These are phyloP conservation scores for Aspergillus alliaceus DNA, from an alignment of 2,329 filamentous ascomycete genomes.

Conservation along the genomic window DNA sequence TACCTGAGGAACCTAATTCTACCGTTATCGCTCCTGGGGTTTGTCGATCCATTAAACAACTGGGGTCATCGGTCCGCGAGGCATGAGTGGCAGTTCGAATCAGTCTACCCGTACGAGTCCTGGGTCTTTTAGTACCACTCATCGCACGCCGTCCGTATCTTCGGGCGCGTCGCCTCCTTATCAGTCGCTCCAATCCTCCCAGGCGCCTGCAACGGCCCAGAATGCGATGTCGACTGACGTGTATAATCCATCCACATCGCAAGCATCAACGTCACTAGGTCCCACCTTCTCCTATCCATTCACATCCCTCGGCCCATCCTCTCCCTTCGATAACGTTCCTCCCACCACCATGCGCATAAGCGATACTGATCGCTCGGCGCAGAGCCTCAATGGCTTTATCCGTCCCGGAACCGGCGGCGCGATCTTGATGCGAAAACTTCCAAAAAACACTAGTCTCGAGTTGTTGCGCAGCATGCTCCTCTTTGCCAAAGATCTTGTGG, in stretches of 20 bases:
- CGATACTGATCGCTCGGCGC: constrained; percentile 36
- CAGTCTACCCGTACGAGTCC: constrained; percentile 44
- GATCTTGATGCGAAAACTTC: constrained; percentile 61
- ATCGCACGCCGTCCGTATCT: constrained; percentile 40
- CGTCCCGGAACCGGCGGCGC: constrained; percentile 35
- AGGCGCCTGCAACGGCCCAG: constrained; percentile 39
- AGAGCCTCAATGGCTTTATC: constrained; percentile 37
- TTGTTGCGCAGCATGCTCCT: constrained; percentile 62
- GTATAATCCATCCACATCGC: constrained; percentile 39
- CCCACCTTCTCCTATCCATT: constrained; percentile 39
- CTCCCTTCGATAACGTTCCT: constrained; percentile 35
- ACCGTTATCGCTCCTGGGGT: constrained; percentile 10
- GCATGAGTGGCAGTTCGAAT: constrained; percentile 44
- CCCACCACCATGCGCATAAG: constrained; percentile 34
- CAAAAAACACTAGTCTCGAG: constrained; percentile 58
- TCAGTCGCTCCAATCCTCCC: constrained; percentile 32
- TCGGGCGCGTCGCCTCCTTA: constrained; percentile 41
- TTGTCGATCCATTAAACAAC: constrained; percentile 15
- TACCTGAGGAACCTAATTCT: constrained; percentile 14
- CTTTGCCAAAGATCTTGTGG: constrained; percentile 64
- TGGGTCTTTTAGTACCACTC: constrained; percentile 40
- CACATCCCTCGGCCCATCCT: constrained; percentile 37
- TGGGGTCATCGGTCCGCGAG: constrained; percentile 24
- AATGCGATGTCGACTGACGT: constrained; percentile 47
- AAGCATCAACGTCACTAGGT: constrained; percentile 35